Base-by-base conservation (phyloP, 192 early-diverging fungal genomes). In the Entomortierella parvispora region DNA sequence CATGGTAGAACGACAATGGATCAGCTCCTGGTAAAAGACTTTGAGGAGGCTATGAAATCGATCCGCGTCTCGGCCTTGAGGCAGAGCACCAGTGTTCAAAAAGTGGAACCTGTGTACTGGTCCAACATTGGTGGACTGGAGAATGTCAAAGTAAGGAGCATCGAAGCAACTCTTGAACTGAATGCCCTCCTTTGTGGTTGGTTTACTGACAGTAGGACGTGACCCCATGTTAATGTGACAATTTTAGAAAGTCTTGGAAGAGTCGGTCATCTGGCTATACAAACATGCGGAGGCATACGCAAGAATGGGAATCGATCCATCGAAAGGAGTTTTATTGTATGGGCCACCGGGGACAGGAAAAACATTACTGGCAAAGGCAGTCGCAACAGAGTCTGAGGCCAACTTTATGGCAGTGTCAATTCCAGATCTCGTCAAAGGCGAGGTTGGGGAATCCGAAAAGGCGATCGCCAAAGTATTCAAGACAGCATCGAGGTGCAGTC, bases 361-460 rank as follows among this genome's bases (percentile, higher is more conserved):
- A 63, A 97, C 97, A 0, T 58, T 97, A 37, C 64, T 98, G 22
- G 97, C 95, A 3, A 90, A 90, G 63, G 94, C 95, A 1, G 88
- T 94, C 2, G 93, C 96, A 0, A 87, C 83, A 0, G 94, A 96
- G 37, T 91, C 92, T 2, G 82, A 85, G 1, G 92, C 91, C 10
- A 89, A 92, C 60, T 98, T 98, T 79, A 75, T 98, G 26, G 66
- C 93, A 2, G 79, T 98, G 4, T 84, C 88, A 3, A 90, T 96
- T 28, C 84, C 95, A 10, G 89, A 92, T 23, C 69, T 98, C n/a
- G 86, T 98, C 65, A 92, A 96, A 68, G 92, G 93, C 25, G 93
- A 96, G 68, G 88, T 98, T 2, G 96, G 96, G 11, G 96, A 96
- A 76, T 97, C 95, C 0, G 97, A 97, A 80, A 98, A 98, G 80